Percentiles rank a stretch among this genome's conserved stretches.
Evolutionary conservation across 768 basidiomycete genomes (phyloP).

Genomic region (Gautieria morchelliformis): DNA sequence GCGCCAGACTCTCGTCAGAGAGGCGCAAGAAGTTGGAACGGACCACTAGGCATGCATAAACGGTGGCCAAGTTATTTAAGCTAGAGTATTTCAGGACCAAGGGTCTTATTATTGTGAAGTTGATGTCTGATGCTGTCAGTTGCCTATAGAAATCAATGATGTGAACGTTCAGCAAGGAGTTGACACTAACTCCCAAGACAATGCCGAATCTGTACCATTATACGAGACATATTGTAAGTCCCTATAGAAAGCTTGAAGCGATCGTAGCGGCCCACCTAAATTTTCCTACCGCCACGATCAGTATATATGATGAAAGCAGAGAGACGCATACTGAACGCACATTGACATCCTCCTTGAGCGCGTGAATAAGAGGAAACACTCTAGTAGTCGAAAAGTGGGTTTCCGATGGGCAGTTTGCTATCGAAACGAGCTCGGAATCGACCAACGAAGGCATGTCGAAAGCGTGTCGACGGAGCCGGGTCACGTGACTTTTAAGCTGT

Average conservation of each 20-base stretch:
- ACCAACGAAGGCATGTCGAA: not conserved
- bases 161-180: slow-evolving; percentile 8
- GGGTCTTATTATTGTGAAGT: slow-evolving; percentile 70
- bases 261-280: slow-evolving; percentile 16
- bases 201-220: slow-evolving; percentile 45
- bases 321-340: slow-evolving; percentile 33
- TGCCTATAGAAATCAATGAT: slow-evolving; percentile 36
- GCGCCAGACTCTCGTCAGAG: slow-evolving; percentile 63
- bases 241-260: not conserved
- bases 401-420: not conserved
- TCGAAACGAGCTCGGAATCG: not conserved
- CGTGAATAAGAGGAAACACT: slow-evolving; percentile 75
- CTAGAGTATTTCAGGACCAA: slow-evolving; percentile 70
- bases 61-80: slow-evolving; percentile 61
- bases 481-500: too few species aligned
- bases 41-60: slow-evolving; percentile 71
- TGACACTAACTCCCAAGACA: slow-evolving; percentile 69
- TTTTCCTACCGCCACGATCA: slow-evolving; percentile 14
- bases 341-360: slow-evolving; percentile 57
- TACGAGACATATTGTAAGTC: not conserved
- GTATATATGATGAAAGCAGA: slow-evolving; percentile 1
- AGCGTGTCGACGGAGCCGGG: too few species aligned
- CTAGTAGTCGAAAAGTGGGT: slow-evolving; percentile 13
- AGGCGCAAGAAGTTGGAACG: slow-evolving; percentile 69
- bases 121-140: slow-evolving; percentile 73